These are phyloP conservation scores for Lachnellula occidentalis DNA, from an alignment of 2,329 filamentous ascomycete genomes.

Conservation along the genomic window DNA sequence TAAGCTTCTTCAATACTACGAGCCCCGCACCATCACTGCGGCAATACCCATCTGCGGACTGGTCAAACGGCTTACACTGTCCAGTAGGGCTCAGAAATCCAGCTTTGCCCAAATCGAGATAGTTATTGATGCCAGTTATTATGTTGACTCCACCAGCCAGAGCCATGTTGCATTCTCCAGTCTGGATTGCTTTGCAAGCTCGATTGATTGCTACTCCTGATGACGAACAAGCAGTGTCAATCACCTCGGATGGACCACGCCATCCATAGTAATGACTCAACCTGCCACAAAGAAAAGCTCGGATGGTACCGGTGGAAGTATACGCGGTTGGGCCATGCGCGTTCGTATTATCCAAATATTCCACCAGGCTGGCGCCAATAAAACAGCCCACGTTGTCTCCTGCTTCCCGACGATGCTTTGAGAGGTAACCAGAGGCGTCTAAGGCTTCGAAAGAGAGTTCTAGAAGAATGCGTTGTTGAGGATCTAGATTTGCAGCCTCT, in stretches of 20 bases:
- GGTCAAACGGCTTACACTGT: conserved; percentile 35
- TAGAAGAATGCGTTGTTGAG: conserved; percentile 11
- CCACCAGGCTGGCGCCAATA: neutral
- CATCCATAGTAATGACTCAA: conserved; percentile 4
- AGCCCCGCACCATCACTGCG: conserved; percentile 48
- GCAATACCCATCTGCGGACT: conserved; percentile 9
- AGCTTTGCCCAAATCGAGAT: neutral
- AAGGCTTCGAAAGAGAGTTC: conserved; percentile 10
- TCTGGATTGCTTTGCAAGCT: conserved; percentile 44
- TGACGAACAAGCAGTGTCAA: conserved; percentile 54
- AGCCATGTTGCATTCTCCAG: conserved; percentile 33
- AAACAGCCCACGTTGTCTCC: conserved; percentile 1
- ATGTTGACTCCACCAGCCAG: conserved; percentile 8
- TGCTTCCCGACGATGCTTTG: neutral
- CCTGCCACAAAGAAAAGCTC: conserved; percentile 2
- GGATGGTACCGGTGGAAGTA: conserved; percentile 2
- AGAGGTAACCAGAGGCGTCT: neutral
- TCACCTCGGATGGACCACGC: conserved; percentile 58
- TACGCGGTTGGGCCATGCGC: neutral
- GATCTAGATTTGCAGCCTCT: conserved; percentile 21
- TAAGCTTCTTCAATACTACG: conserved; percentile 52
- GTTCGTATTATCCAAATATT: conserved; percentile 1
- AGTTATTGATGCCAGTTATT: neutral
- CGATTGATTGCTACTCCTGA: conserved; percentile 50
- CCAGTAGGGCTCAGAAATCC: conserved; percentile 27